These are phyloP conservation scores for Lepidium aucheri DNA, from an alignment of 345 rosid species.

Conservation along the genomic window DNA sequence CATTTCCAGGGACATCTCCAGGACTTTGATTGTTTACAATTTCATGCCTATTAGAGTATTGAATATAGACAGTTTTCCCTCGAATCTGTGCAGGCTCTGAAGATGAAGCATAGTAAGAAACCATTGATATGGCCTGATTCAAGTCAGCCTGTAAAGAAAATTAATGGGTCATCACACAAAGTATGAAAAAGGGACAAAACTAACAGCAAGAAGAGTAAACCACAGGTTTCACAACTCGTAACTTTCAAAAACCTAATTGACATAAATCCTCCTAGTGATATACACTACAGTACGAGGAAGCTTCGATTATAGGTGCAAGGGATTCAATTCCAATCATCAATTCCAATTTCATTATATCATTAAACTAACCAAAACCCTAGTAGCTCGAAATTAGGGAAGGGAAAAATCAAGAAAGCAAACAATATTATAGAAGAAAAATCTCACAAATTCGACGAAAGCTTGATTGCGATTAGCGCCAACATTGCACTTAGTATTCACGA, in stretches of 20 bases:
- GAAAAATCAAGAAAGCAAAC: neutral
- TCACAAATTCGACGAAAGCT: conserved; percentile 91
- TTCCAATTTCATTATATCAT: neutral
- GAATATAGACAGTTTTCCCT: conserved; percentile 89
- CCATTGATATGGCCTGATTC: conserved; percentile 96
- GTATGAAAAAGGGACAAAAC: neutral
- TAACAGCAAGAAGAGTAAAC: neutral
- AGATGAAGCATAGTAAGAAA: conserved; percentile 93
- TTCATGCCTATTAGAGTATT: conserved; percentile 91
- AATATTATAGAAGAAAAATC: conserved; percentile 7
- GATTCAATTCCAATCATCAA: neutral
- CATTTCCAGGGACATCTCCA: conserved; percentile 95
- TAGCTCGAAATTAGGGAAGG: neutral
- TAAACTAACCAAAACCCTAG: neutral
- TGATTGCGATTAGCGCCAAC: conserved; percentile 95
- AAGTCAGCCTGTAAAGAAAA: conserved; percentile 49
- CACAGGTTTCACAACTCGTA: neutral
- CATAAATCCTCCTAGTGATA: neutral
- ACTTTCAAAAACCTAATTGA: neutral
- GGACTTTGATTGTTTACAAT: conserved; percentile 96
- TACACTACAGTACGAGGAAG: neutral
- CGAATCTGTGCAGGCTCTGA: conserved; percentile 96
- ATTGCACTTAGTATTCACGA: conserved; percentile 87
- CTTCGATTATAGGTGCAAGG: neutral
- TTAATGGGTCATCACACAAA: neutral